Evolutionary conservation across 805 yeast genomes (phyloP), one percentile per base, ranked within the genome.

Genomic region (Candida montana): DNA sequence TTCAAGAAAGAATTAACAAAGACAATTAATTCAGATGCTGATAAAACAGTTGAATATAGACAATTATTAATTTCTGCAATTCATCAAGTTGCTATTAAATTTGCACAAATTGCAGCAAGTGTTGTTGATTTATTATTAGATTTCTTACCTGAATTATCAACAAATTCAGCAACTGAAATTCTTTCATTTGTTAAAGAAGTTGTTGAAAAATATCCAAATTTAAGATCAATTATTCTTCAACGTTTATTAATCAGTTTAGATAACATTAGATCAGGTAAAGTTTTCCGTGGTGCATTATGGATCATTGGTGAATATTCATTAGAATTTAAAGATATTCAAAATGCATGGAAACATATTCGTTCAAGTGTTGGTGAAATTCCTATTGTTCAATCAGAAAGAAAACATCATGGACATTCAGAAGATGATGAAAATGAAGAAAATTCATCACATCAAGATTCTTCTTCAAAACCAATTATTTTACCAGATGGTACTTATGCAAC

Each of bases 401-500:
- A 69, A 45, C 64, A 65, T 42, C 51, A 54, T 15, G 63, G 67
- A 13, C 61, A 62, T 23, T 61, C 64, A 7, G 66, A 60, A 4
- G 64, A 51, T 6, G 55, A 51, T 10, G 55, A 50, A 4, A 51
- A 41, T 13, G 11, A 26, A 12, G 54, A 43, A 51, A 16, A 48
- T 41, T 17, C 61, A 56, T 20, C 52, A 62, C 27, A 60, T 57
- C 18, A 59, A 64, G n/a, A n/a, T n/a, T n/a, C n/a, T n/a, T n/a
- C n/a, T 6, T 59, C 65, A 30, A 86, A 86, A 34, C 97, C 97
- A 17, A 81, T 83, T 45, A 82, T 93, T 45, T 73, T 93, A 50
- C 96, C 99, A n/a, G 99, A 93, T 67, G 99, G 99, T 53, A 93
- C 99, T 0, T 93, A 93, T 64, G 99, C 99, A 23, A 86, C 96